phyloP scores from a whole-genome alignment of 2,329 filamentous ascomycete genomes.

The Emergomyces pasteurianus region DNA sequence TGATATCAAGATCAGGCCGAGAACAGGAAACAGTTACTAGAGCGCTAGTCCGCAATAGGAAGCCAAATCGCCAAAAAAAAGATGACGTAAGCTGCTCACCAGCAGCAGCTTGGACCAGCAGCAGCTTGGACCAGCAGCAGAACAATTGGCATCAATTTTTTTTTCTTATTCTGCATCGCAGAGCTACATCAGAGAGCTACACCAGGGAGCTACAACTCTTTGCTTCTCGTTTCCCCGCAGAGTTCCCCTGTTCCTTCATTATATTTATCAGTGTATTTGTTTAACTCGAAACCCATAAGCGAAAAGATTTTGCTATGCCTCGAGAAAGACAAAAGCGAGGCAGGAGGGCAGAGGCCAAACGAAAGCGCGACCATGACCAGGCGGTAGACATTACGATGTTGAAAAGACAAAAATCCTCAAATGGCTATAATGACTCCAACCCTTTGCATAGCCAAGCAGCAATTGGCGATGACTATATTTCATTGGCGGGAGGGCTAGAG shows the following conservation, averaged over 20 bases:
- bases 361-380: slow-evolving; percentile 26
- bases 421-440: slow-evolving; percentile 3
- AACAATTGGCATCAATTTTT: too few species aligned
- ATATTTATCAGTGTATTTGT: not conserved
- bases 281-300: not conserved
- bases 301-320: slow-evolving; percentile 25
- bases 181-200: too few species aligned
- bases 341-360: slow-evolving; percentile 31
- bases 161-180: too few species aligned
- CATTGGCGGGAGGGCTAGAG: slow-evolving; percentile 16
- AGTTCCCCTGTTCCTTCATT: not conserved
- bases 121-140: too few species aligned
- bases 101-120: too few species aligned
- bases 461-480: slow-evolving; percentile 28
- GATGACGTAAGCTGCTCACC: too few species aligned
- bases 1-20: too few species aligned
- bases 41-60: too few species aligned
- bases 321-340: slow-evolving; percentile 38
- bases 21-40: too few species aligned
- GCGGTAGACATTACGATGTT: slow-evolving; percentile 22
- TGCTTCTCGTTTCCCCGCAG: not conserved
- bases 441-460: slow-evolving; percentile 14
- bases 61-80: too few species aligned
- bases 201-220: too few species aligned
- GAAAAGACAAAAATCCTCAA: slow-evolving; percentile 27